These are phyloP conservation scores for Skeletonema costatum DNA, from an alignment of 108 stramenopile species.

Conservation along the genomic window DNA sequence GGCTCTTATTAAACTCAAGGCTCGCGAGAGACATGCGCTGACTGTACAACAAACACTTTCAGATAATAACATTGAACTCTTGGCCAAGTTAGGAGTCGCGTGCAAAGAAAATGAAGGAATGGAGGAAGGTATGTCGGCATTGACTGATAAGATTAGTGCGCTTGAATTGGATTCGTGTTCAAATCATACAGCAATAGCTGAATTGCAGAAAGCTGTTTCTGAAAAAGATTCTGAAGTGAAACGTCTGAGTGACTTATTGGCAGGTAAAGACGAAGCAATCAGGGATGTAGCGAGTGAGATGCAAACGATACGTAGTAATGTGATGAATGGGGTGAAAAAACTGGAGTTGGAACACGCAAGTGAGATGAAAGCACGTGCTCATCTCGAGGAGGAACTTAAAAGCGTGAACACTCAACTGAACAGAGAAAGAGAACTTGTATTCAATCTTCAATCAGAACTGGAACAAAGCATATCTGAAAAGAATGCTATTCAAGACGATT, in stretches of 20 bases:
- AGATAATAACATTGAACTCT: not conserved
- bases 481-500: not conserved
- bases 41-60: not conserved
- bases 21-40: not conserved
- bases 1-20: not conserved
- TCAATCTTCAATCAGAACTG: not conserved
- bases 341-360: not conserved
- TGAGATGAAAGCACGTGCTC: not conserved
- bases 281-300: not conserved
- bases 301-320: not conserved
- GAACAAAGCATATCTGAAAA: not conserved
- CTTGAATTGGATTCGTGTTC: not conserved
- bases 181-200: not conserved
- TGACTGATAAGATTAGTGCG: not conserved
- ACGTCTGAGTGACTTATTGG: not conserved
- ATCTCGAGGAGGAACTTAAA: not conserved
- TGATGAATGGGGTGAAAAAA: not conserved
- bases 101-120: not conserved
- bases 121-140: not conserved
- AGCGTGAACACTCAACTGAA: not conserved
- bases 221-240: not conserved
- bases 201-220: not conserved
- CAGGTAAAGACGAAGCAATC: not conserved
- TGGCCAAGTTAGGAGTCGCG: not conserved
- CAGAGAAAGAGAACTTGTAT: conserved; percentile 1